Base-by-base conservation (phyloP, 2,329 filamentous ascomycete species). In the Phialemoniopsis sp. region DNA sequence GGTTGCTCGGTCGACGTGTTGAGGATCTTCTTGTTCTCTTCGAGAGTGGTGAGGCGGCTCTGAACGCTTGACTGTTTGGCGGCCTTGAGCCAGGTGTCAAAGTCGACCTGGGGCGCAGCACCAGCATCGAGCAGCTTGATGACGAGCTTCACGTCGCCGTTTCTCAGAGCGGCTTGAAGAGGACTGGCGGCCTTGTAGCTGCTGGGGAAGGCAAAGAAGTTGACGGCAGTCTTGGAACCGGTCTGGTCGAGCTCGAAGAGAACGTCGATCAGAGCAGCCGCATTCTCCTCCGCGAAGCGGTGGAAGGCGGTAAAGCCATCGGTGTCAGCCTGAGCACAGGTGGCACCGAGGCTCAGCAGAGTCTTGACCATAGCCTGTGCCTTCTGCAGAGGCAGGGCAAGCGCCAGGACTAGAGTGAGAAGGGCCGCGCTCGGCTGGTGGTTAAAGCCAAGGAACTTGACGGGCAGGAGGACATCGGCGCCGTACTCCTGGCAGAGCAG, bases 391-490 rank as follows among this genome's bases (percentile, higher is more conserved):
- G 85, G 78, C 6, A 90, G 73, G 10, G 73, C 64, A 19, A 87
- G 62, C 2, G 84, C 77, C n/a, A 94, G 68, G 1, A 80, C 73
- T 8, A 91, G 63, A 0, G 82, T 85, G 36, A 93, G 66, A 33
- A 91, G 81, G 0, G 82, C 85, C 1, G 66, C 73, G 19, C 67
- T 64, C 3, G 76, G 71, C 4, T 63, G 63, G 35, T 70, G 71
- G 40, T 73, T 51, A 2, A 64, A 58, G 40, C 71, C 59, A 9
- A 75, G 53, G 18, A 85, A 70, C 58, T 90, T 90, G 55, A 93
- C 70, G 0, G 88, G 87, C 16, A 89, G 66, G 13, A 90, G 67
- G 1, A 85, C 72, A 57, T 94, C 87, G 5, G 87, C 87, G 8
- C 87, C 89, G 52, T 87, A 93, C 45, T 82, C 67, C 42, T 80